phyloP scores from a whole-genome alignment of 805 yeast genomes.

The Ogataea paraovalis region DNA sequence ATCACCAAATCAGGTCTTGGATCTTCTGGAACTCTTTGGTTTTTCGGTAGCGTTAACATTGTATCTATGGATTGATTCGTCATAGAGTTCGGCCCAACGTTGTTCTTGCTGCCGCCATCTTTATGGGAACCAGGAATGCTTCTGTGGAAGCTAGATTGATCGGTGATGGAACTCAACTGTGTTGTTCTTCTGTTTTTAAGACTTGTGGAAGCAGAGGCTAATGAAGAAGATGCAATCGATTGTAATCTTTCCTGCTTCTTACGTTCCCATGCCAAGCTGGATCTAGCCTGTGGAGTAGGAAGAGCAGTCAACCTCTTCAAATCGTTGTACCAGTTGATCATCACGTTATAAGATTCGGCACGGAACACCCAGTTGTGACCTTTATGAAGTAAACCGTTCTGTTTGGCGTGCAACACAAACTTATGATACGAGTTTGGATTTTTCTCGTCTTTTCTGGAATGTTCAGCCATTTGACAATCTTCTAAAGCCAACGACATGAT shows the following conservation, averaged over 20 bases:
- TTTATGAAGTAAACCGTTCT: constrained; percentile 68
- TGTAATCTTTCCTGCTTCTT: constrained; percentile 21
- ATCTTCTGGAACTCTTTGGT: constrained; percentile 1
- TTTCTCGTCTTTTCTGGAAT: constrained; percentile 65
- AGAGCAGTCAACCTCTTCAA: constrained; percentile 63
- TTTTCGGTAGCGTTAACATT: constrained; percentile 19
- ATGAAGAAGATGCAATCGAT: constrained; percentile 27
- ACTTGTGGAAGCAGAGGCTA: constrained; percentile 21
- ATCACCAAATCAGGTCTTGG: background rate
- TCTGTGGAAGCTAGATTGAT: constrained; percentile 16
- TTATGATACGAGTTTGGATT: constrained; percentile 55
- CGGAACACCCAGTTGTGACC: constrained; percentile 95
- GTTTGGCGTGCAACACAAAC: constrained; percentile 75
- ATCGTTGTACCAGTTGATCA: constrained; percentile 84
- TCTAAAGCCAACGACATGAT: constrained; percentile 77
- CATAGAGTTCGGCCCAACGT: constrained; percentile 11
- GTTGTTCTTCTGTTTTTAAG: constrained; percentile 13
- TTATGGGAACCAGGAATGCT: constrained; percentile 4
- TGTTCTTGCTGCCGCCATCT: background rate
- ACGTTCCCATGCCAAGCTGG: constrained; percentile 39
- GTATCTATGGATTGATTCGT: constrained; percentile 23
- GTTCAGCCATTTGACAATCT: constrained; percentile 79
- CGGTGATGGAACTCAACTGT: constrained; percentile 14
- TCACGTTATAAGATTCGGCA: constrained; percentile 73
- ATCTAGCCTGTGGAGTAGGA: constrained; percentile 56